These are phyloP conservation scores for Tetragonia tetragonoides DNA, from an alignment of 148 eudicot genomes.

Conservation along the genomic window DNA sequence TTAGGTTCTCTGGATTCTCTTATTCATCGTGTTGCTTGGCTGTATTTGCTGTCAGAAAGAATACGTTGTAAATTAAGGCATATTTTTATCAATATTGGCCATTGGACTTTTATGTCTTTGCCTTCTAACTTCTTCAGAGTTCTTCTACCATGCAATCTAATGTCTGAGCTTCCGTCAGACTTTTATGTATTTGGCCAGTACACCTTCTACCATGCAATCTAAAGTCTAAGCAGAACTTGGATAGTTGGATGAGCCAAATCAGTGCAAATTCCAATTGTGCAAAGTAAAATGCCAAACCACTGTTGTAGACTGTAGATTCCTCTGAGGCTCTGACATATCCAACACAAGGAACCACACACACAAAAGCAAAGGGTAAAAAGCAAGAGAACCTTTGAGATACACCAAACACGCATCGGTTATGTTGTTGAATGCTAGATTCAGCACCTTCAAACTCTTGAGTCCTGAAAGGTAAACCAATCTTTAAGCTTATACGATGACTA, in stretches of 20 bases:
- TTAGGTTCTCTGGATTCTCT: background rate
- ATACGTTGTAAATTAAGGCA: background rate
- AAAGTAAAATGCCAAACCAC: background rate
- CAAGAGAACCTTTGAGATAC: slow-evolving; percentile 65
- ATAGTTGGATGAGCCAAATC: background rate
- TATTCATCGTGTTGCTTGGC: background rate
- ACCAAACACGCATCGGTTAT: slow-evolving; percentile 71
- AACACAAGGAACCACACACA: background rate
- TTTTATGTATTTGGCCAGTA: no score
- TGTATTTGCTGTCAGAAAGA: background rate
- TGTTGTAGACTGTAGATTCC: no score
- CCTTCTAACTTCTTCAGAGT: background rate
- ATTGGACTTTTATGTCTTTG: background rate
- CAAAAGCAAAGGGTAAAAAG: background rate
- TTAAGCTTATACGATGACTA: background rate
- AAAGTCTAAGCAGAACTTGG: background rate
- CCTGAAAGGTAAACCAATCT: slow-evolving; percentile 34
- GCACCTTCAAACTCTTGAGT: slow-evolving; percentile 61
- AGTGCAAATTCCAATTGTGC: background rate
- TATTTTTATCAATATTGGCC: background rate
- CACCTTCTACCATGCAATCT: background rate
- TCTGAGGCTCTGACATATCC: background rate
- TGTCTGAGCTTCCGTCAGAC: background rate
- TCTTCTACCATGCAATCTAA: background rate
- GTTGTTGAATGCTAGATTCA: slow-evolving; percentile 88